Conservation (phyloP, 2,329 filamentous ascomycete species). For the Sporothrix inflata region DNA sequence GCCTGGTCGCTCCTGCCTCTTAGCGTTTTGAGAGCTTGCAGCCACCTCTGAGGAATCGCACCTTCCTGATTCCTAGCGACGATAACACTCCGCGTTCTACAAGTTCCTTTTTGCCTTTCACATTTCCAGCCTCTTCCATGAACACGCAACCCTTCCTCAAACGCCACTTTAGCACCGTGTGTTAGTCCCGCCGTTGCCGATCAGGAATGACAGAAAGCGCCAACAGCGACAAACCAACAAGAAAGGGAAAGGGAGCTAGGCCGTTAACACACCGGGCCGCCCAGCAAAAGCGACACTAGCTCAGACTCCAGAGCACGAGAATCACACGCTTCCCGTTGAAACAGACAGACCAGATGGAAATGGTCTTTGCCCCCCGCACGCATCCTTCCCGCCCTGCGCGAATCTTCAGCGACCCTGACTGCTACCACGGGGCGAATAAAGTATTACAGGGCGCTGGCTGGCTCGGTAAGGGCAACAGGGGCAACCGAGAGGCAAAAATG, state of each 20-base stretch:
- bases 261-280: conserved; percentile 14
- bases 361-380: not conserved
- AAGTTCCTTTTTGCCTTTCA: not conserved
- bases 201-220: not conserved
- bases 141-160: not conserved
- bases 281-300: not conserved
- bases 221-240: not conserved
- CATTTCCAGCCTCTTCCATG: not conserved
- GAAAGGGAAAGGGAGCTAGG: conserved; percentile 12
- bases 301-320: not conserved
- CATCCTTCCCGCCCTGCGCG: not conserved
- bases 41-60: not conserved
- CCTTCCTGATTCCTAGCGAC: not conserved
- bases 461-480: not conserved
- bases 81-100: too few species aligned
- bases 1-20: not conserved
- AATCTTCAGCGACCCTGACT: not conserved
- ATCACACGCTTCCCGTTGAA: not conserved
- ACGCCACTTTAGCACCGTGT: not conserved
- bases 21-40: not conserved
- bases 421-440: not conserved
- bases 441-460: not conserved
- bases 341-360: not conserved
- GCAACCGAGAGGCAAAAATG: not conserved
- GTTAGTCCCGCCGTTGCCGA: not conserved